phyloP scores from a whole-genome alignment of 2,329 filamentous ascomycete species.

The Didymella arachidicola region DNA sequence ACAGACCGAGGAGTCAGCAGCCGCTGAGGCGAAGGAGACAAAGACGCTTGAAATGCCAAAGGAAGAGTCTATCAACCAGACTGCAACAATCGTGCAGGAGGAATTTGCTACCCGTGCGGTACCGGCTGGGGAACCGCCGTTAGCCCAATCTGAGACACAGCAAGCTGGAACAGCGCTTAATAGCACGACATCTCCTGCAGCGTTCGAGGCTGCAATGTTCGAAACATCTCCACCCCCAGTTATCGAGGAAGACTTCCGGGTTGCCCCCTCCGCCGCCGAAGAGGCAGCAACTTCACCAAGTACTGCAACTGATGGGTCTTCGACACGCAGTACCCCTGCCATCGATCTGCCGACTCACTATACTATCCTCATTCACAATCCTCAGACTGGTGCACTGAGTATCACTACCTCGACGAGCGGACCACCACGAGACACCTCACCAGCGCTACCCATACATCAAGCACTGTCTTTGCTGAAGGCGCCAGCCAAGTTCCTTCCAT shows the following conservation, averaged over 20 bases:
- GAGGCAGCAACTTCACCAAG: neutral
- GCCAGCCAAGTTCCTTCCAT: conserved; percentile 43
- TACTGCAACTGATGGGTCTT: neutral
- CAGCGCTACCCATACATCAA: conserved; percentile 36
- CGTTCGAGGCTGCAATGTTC: neutral
- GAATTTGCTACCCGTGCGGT: neutral
- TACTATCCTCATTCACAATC: conserved; percentile 41
- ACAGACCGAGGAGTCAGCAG: neutral
- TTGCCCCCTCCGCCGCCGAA: neutral
- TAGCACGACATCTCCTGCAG: neutral
- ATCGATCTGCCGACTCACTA: conserved; percentile 22
- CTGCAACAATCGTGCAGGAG: neutral
- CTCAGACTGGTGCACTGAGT: conserved; percentile 35
- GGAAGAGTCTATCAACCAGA: conserved; percentile 19
- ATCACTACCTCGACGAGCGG: conserved; percentile 35
- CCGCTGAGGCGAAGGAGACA: conserved; percentile 1
- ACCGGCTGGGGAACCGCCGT: neutral
- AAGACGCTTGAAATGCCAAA: conserved; percentile 26
- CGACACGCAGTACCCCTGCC: neutral
- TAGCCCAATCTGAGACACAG: neutral
- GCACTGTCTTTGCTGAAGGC: conserved; percentile 39
- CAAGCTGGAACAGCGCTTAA: neutral
- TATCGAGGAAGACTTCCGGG: neutral
- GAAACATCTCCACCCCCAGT: neutral
- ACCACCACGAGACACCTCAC: conserved; percentile 23